Conservation (phyloP, 352 stramenopile genomes). For the Phytophthora quininea region DNA sequence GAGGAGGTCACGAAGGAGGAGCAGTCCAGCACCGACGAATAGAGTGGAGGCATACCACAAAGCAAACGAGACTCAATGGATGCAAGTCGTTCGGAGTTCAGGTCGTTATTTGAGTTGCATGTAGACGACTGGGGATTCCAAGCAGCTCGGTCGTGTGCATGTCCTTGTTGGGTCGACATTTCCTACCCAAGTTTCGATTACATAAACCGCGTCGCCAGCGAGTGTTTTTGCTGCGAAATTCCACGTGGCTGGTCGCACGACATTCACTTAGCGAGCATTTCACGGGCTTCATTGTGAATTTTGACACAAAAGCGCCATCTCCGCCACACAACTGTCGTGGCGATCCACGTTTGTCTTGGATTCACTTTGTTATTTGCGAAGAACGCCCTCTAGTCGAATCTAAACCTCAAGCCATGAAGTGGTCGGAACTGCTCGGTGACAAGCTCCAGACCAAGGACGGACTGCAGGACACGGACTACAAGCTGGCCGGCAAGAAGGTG, state of each 20-base stretch:
- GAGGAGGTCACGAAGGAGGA: no score
- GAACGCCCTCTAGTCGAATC: not conserved
- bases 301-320: no score
- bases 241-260: not conserved
- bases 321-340: no score
- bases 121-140: not conserved
- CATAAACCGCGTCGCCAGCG: constrained; percentile 8
- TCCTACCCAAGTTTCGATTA: constrained; percentile 25
- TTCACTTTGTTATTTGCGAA: constrained; percentile 9
- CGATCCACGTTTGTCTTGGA: no score
- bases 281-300: no score
- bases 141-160: no score
- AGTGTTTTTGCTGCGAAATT: not conserved
- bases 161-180: constrained; percentile 15
- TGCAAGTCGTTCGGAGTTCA: constrained; percentile 7
- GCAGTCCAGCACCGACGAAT: constrained; percentile 38
- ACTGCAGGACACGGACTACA: constrained; percentile 71
- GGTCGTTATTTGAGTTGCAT: constrained; percentile 13
- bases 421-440: constrained; percentile 69
- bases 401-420: constrained; percentile 36
- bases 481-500: constrained; percentile 79
- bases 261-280: not conserved
- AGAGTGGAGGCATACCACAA: constrained; percentile 24
- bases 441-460: constrained; percentile 79
- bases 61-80: constrained; percentile 10